A percentile compares a stretch with the other conserved stretches of the same genome.
Conservation (phyloP, 139 green algal species). For the Chara braunii region DNA sequence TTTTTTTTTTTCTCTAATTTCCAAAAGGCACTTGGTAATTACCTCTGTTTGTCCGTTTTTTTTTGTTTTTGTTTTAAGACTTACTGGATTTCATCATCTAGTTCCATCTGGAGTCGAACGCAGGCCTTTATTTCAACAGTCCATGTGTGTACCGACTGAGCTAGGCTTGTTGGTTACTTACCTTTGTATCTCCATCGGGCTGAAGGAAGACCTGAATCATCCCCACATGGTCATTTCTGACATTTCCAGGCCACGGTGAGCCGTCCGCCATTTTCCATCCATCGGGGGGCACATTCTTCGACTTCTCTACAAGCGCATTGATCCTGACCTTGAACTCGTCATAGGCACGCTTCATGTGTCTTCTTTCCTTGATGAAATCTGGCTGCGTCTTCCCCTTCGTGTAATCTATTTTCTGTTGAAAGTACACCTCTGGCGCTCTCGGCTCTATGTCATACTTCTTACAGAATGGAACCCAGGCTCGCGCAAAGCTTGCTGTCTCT, state of each 20-base stretch:
- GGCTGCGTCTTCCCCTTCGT: conserved; percentile 25
- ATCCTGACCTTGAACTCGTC: conserved; percentile 31
- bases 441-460: conserved; percentile 39
- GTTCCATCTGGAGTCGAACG: too few relatives aligned
- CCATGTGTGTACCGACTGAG: too few relatives aligned
- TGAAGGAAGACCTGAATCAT: conserved; percentile 41
- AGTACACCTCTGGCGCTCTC: conserved; percentile 35
- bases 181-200: too few relatives aligned
- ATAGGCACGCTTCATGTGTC: conserved; percentile 24
- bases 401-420: conserved; percentile 35
- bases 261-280: conserved; percentile 38
- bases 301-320: conserved; percentile 25
- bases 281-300: conserved; percentile 8
- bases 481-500: conserved; percentile 37
- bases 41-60: too few relatives aligned
- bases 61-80: too few relatives aligned
- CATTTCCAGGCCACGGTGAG: conserved; percentile 38
- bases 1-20: too few relatives aligned
- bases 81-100: too few relatives aligned
- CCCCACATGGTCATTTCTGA: conserved; percentile 29
- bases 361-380: conserved; percentile 18
- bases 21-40: too few relatives aligned
- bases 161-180: too few relatives aligned
- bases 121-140: too few relatives aligned
- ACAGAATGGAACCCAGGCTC: conserved; percentile 36